Conservation (phyloP, 73 alveolate species). For the Strombidium stylifer region DNA sequence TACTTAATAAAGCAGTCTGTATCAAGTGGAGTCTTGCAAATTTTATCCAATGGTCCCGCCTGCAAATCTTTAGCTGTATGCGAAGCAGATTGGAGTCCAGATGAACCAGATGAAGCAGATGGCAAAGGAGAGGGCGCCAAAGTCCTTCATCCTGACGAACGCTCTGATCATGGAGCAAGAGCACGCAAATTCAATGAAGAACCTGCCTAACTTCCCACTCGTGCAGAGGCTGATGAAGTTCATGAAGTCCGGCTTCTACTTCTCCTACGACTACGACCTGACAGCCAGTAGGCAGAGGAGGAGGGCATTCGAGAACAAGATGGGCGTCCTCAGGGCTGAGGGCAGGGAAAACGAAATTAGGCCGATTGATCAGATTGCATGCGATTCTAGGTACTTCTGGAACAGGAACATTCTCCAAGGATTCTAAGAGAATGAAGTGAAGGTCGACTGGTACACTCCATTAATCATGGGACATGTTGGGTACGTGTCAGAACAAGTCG, state of each 20-base stretch:
- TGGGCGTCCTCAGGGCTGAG: neutral
- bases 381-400: constrained; percentile 55
- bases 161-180: too few relatives aligned
- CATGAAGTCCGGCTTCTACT: constrained; percentile 84
- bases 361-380: constrained; percentile 27
- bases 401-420: constrained; percentile 31
- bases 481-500: constrained; percentile 22
- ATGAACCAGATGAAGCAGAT: too few relatives aligned
- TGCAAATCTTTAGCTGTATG: constrained; percentile 1
- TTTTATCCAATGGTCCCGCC: neutral
- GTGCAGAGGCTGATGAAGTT: constrained; percentile 75
- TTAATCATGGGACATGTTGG: constrained; percentile 73
- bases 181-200: too few relatives aligned
- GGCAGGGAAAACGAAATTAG: too few relatives aligned
- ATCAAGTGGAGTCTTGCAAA: constrained; percentile 7
- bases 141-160: too few relatives aligned
- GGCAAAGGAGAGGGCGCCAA: too few relatives aligned
- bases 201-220: too few relatives aligned
- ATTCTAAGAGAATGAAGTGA: constrained; percentile 22
- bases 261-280: constrained; percentile 88
- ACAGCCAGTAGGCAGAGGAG: constrained; percentile 77
- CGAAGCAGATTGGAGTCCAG: constrained; percentile 16
- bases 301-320: constrained; percentile 41
- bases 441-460: constrained; percentile 64
- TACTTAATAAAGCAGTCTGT: constrained; percentile 6